A percentile compares a stretch with the other conserved stretches of the same genome.
Conservation (phyloP, 208 protist genomes). For the Entamoeba moshkovskii region DNA sequence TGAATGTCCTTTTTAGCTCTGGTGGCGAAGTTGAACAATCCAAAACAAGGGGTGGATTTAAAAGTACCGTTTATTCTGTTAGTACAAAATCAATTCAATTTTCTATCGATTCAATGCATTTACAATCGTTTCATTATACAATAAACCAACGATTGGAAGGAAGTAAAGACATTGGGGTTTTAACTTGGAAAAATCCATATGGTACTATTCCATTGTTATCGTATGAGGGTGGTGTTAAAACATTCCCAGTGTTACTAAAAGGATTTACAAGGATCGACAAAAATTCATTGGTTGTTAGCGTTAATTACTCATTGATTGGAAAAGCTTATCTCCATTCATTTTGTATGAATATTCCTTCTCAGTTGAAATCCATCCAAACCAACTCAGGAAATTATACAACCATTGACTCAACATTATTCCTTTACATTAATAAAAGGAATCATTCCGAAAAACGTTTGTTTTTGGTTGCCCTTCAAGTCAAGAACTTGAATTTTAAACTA, state of each 20-base stretch:
- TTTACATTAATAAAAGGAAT: background rate
- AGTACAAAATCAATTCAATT: background rate
- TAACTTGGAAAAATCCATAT: background rate
- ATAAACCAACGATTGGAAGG: background rate
- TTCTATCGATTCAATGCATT: background rate
- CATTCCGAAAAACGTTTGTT: background rate
- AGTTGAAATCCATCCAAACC: background rate
- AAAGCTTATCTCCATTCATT: background rate
- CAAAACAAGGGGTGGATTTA: background rate
- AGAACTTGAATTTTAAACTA: background rate
- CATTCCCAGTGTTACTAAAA: background rate
- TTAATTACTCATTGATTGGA: background rate
- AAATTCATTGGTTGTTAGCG: background rate
- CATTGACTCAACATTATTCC: background rate
- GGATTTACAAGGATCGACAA: background rate
- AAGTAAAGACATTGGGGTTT: background rate
- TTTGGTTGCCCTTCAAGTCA: background rate
- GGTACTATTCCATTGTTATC: background rate
- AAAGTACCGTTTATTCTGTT: background rate
- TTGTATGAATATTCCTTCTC: background rate
- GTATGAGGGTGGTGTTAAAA: background rate
- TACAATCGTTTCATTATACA: background rate
- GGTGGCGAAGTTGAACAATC: background rate
- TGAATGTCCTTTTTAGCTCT: background rate
- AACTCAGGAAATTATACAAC: background rate